Conservation (phyloP, 1,284 basidiomycete genomes). For the Peniophora sp. region DNA sequence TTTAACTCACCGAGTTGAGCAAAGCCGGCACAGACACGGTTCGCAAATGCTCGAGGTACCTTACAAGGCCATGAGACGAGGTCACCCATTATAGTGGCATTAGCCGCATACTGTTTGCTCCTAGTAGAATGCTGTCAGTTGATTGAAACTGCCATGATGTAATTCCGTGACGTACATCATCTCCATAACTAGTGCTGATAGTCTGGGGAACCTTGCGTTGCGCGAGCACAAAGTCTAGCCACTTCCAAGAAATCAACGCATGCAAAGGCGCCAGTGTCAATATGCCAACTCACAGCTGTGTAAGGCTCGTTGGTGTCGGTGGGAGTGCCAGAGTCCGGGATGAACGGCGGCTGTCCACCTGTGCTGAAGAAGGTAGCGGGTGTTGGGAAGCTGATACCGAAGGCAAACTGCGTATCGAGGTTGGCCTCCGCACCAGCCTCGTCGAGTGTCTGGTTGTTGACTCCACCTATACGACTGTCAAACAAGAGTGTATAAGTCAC, state of each 20-base stretch:
- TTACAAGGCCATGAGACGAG: constrained; percentile 2
- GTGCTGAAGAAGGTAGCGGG: constrained; percentile 54
- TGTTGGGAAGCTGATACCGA: constrained; percentile 45
- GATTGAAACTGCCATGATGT: too few species aligned
- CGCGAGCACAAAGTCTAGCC: constrained; percentile 43
- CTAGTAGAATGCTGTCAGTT: too few species aligned
- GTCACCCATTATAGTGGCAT: background rate
- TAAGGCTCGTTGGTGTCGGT: constrained; percentile 62
- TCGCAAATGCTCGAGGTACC: constrained; percentile 29
- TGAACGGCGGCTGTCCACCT: constrained; percentile 49
- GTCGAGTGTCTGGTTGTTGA: constrained; percentile 49
- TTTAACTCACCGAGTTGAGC: constrained; percentile 35
- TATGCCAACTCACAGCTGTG: constrained; percentile 29
- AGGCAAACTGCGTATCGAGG: constrained; percentile 63
- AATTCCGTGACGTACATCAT: constrained; percentile 24
- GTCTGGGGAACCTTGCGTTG: constrained; percentile 35
- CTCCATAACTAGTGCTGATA: constrained; percentile 62
- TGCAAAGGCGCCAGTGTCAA: background rate
- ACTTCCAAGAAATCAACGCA: constrained; percentile 26
- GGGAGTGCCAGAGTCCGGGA: constrained; percentile 31
- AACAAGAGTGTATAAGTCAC: too few species aligned
- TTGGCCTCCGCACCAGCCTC: constrained; percentile 62
- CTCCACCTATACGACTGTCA: too few species aligned
- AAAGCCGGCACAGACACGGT: constrained; percentile 34
- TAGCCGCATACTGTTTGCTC: constrained; percentile 51